Conservation (phyloP, 2,329 filamentous ascomycete genomes). For the Hansfordia pulvinata region DNA sequence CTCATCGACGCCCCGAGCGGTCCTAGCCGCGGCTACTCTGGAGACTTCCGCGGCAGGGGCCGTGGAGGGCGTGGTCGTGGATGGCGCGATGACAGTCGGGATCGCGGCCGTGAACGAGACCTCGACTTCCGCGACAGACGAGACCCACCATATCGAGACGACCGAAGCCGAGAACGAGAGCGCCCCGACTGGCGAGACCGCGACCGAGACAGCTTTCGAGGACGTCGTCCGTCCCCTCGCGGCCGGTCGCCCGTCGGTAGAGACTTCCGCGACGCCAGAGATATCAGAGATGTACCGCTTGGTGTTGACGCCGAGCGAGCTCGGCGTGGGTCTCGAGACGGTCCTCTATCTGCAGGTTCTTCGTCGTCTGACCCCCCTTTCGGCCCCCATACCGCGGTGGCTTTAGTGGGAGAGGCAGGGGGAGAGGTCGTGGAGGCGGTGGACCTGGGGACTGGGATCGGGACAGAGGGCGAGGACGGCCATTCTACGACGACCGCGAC, state of each 20-base stretch:
- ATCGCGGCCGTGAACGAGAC: conserved; percentile 45
- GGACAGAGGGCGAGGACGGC: conserved; percentile 32
- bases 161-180: conserved; percentile 44
- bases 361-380: conserved; percentile 56
- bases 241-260: conserved; percentile 49
- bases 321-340: conserved; percentile 57
- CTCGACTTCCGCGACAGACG: conserved; percentile 43
- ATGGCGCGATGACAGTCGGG: conserved; percentile 50
- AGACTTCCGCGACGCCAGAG: conserved; percentile 49
- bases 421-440: conserved; percentile 29
- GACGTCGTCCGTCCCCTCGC: conserved; percentile 46
- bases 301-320: conserved; percentile 55
- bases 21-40: conserved; percentile 50
- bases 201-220: conserved; percentile 39
- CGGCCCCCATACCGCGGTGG: conserved; percentile 39
- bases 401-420: conserved; percentile 40
- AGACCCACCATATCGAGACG: conserved; percentile 39
- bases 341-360: conserved; percentile 58
- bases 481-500: conserved; percentile 50
- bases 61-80: conserved; percentile 35
- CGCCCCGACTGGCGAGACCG: conserved; percentile 34
- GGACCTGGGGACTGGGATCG: conserved; percentile 42
- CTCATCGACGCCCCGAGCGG: conserved; percentile 57
- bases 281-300: conserved; percentile 34
- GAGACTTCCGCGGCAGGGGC: conserved; percentile 50